Evolutionary conservation across 163 green algal genomes (phyloP).

Genomic region (Chloroidium sp.): DNA sequence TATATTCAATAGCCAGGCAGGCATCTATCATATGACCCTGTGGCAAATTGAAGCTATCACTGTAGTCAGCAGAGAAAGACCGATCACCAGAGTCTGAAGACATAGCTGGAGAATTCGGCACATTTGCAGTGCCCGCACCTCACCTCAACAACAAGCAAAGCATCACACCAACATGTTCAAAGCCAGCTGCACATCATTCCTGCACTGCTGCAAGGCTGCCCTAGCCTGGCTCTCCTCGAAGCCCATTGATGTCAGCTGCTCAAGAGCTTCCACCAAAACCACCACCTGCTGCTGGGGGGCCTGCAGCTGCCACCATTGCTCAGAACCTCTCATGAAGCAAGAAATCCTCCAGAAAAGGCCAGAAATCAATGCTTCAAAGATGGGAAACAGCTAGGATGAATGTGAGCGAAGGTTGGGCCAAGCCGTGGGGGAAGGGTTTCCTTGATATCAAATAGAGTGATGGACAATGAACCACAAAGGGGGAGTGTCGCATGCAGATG

Average conservation of each 20-base stretch:
- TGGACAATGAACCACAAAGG: neutral
- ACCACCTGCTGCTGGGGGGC: constrained; percentile 1
- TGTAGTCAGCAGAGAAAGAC: neutral
- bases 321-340: neutral
- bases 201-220: constrained; percentile 31
- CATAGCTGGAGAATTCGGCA: neutral
- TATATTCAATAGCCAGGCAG: no score
- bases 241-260: constrained; percentile 56
- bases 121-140: no score
- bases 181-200: constrained; percentile 51
- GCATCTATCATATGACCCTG: neutral
- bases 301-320: neutral
- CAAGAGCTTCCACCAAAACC: constrained; percentile 34
- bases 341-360: neutral
- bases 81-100: neutral
- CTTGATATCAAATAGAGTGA: no score
- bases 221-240: constrained; percentile 33
- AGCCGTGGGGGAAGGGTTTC: no score
- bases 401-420: neutral
- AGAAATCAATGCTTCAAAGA: neutral
- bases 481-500: neutral
- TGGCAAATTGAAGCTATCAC: neutral
- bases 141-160: neutral
- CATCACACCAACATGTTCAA: constrained; percentile 37
- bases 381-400: neutral